Base-by-base conservation (phyloP, 2,329 filamentous ascomycete genomes). In the Xylaria sp. region DNA sequence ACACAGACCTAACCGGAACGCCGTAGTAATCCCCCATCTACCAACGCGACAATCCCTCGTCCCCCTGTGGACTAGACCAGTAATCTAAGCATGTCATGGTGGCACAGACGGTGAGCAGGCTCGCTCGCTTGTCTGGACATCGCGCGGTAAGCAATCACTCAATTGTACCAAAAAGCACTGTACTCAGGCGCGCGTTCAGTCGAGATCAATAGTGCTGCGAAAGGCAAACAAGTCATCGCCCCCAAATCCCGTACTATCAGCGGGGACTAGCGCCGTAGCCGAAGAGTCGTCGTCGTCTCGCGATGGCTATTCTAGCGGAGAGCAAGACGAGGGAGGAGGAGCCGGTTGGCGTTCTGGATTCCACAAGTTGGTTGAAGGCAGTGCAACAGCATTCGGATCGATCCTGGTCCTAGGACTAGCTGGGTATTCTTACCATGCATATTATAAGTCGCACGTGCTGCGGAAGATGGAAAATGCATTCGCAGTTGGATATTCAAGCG, bases 381-480 rank as follows among this genome's bases (percentile, higher is more conserved):
- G 72, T 24, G 75, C 75, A 4, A 77, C 75, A 2, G 76, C 76
- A 0, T 71, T 78, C 8, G 76, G 76, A 8, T 77, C 75, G 1
- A 70, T 78, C 51, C 48, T 72, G 4, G 67, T 78, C 42, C 73
- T 76, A 8, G 76, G 71, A 1, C 55, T 78, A 4, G 78, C 78
- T 6, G 79, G 79, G 6, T 79, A 78, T 65, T 78, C 77, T 11
- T 81, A 79, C 61, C 74, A 79, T 47, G 39, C 66, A 27, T 79
- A 77, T 79, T 92, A 93, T 83, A 93, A 93, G 78, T 81, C 86
- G 73, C 82, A 90, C 68, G 88, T 92, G n/a, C 80, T 92, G 42
- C 81, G 88, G 69, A 93, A 93, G 79, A 92, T 92, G 82, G 89
- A 92, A 75, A 89, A 90, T 76, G 90, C 90, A 2, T 93, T 93